Conservation (phyloP, 306 rosid genomes). For the Sindora glabra region DNA sequence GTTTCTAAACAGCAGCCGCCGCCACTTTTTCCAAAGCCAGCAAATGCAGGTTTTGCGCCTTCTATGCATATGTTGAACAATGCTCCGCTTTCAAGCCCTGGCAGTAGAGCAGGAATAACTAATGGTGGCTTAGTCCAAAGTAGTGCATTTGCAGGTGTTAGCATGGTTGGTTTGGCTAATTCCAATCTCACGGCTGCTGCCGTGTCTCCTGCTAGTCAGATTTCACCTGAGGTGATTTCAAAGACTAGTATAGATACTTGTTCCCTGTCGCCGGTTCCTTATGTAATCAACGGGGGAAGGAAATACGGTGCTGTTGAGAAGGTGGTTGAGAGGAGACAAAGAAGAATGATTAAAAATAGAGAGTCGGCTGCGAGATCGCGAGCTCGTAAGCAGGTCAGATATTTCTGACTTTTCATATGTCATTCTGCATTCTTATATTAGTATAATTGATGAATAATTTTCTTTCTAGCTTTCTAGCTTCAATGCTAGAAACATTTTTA, state of each 20-base stretch:
- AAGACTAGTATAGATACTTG: slow-evolving; percentile 29
- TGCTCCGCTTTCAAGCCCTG: slow-evolving; percentile 42
- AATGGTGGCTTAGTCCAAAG: slow-evolving; percentile 35
- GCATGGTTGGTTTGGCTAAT: slow-evolving; percentile 45
- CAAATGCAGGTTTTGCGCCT: slow-evolving; percentile 48
- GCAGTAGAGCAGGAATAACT: slow-evolving; percentile 35
- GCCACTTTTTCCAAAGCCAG: slow-evolving; percentile 66
- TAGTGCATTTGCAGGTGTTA: slow-evolving; percentile 20
- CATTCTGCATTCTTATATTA: neutral
- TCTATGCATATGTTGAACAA: slow-evolving; percentile 43
- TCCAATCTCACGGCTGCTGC: slow-evolving; percentile 30
- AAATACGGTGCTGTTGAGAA: slow-evolving; percentile 54
- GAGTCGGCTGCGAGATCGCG: slow-evolving; percentile 98
- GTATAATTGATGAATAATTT: no score
- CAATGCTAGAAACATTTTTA: no score
- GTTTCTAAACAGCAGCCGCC: slow-evolving; percentile 44
- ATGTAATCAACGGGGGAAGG: slow-evolving; percentile 59
- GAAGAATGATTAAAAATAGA: slow-evolving; percentile 91
- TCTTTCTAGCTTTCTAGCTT: no score
- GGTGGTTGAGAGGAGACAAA: slow-evolving; percentile 91
- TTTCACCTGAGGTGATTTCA: slow-evolving; percentile 40
- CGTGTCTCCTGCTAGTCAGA: slow-evolving; percentile 43
- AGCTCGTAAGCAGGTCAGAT: slow-evolving; percentile 90
- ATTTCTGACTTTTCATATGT: neutral
- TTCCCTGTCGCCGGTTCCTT: slow-evolving; percentile 63